These are phyloP conservation scores for Dissophora ornata DNA, from an alignment of 192 early-diverging fungal genomes.

Conservation along the genomic window DNA sequence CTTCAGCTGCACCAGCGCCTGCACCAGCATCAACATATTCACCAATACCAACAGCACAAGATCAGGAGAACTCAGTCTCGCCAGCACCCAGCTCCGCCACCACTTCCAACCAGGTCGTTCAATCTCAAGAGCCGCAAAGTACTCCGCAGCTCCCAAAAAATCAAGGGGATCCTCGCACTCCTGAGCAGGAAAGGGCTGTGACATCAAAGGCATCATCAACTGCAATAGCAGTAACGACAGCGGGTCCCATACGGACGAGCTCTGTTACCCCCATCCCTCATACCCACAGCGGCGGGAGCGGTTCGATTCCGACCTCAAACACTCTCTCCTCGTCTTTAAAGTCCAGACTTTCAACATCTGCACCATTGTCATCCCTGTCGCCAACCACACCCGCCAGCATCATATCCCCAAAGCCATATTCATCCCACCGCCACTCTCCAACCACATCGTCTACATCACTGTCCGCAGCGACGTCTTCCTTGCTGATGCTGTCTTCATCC, in stretches of 20 bases:
- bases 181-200: too few species aligned
- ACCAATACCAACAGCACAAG: too few species aligned
- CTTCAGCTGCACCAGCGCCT: neutral
- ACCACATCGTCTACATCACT: constrained; percentile 13
- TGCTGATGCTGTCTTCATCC: constrained; percentile 43
- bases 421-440: neutral
- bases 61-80: neutral
- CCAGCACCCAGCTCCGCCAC: neutral
- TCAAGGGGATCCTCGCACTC: too few species aligned
- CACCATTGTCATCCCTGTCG: constrained; percentile 17
- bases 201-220: neutral
- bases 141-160: too few species aligned
- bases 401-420: constrained; percentile 15
- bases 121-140: too few species aligned
- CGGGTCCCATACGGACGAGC: neutral
- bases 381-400: constrained; percentile 26
- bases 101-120: neutral
- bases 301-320: constrained; percentile 21
- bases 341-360: constrained; percentile 22
- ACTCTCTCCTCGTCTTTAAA: constrained; percentile 26
- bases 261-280: neutral
- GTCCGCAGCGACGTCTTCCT: constrained; percentile 31
- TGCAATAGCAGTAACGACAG: neutral
- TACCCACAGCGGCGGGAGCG: constrained; percentile 3
- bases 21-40: neutral